Evolutionary conservation across 305 asterid species (phyloP), one percentile per base, ranked within the genome.

Genomic region (Fraxinus nigra): DNA sequence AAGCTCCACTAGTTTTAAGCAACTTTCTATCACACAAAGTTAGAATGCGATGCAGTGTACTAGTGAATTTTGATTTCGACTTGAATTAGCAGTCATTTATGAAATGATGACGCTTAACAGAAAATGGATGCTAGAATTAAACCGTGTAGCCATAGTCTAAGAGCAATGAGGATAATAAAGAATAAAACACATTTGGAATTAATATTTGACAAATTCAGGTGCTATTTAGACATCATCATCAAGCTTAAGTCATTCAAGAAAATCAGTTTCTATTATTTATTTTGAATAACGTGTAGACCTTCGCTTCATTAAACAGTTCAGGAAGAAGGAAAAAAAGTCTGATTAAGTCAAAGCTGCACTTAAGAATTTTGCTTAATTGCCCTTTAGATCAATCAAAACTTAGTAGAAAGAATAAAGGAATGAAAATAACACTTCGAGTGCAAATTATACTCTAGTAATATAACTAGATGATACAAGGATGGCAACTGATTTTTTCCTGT

Each of bases 1-100:
- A 11, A 7, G 46, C 46, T 38, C 54, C n/a, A 11, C 4, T 43
- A 43, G 79, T 74, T 75, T 86, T 79, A 75, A 51, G 89, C 86
- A 87, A 86, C 87, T 80, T 85, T 77, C 40, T 75, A 80, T 83
- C 72, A 88, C 92, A 89, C 90, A 81, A 84, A 75, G 84, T 82
- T 78, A 72, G 82, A 82, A 84, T 86, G 83, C 85, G 69, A 59
- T 59, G 26, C 86, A 13, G 78, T 79, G 72, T 84, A 35, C 35
- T n/a, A n/a, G 72, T 32, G 43, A 75, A 65, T 67, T 51, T 51
- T 82, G 67, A 83, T 78, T 86, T 73, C 79, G 61, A 32, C 85
- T 83, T 85, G 81, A 75, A 72, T 72, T 22, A 61, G 28, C 65
- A 80, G 90, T 88, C 91, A 86, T 87, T 76, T 46, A 86, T 72